Evolutionary conservation across 2,329 filamentous ascomycete species (phyloP).

Genomic region (Hortaea sp.): DNA sequence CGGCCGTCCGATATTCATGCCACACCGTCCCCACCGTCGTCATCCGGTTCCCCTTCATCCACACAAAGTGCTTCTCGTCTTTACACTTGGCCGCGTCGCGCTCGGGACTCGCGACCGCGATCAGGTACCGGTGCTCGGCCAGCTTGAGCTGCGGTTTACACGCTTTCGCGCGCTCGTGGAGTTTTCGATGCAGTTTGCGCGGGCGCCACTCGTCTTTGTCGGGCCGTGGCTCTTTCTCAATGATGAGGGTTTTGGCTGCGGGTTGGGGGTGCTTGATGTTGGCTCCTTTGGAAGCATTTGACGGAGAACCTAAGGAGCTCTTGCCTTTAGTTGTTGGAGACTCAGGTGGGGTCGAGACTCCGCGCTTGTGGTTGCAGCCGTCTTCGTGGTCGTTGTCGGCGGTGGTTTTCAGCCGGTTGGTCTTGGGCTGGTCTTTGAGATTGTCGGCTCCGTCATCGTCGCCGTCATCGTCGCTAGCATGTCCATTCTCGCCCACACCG

Average conservation of each 20-base stretch:
- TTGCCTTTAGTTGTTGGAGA: neutral
- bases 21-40: constrained; percentile 25
- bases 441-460: neutral
- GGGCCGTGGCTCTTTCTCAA: neutral
- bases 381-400: neutral
- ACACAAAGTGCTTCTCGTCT: constrained; percentile 10
- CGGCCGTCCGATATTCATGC: constrained; percentile 13
- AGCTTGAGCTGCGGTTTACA: constrained; percentile 14
- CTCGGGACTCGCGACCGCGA: constrained; percentile 19
- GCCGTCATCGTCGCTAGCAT: constrained; percentile 2
- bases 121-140: constrained; percentile 23
- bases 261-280: too few species aligned
- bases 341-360: neutral
- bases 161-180: constrained; percentile 14
- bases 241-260: too few species aligned
- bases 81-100: constrained; percentile 4
- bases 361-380: neutral
- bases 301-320: neutral
- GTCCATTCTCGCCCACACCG: neutral
- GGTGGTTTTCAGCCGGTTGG: too few species aligned
- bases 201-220: constrained; percentile 9
- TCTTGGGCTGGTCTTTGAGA: neutral
- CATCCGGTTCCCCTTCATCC: constrained; percentile 23
- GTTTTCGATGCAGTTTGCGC: constrained; percentile 10
- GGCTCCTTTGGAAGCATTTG: neutral